These are phyloP conservation scores for Aspergillus sp. DNA, from an alignment of 2,329 filamentous ascomycete species.

Conservation along the genomic window DNA sequence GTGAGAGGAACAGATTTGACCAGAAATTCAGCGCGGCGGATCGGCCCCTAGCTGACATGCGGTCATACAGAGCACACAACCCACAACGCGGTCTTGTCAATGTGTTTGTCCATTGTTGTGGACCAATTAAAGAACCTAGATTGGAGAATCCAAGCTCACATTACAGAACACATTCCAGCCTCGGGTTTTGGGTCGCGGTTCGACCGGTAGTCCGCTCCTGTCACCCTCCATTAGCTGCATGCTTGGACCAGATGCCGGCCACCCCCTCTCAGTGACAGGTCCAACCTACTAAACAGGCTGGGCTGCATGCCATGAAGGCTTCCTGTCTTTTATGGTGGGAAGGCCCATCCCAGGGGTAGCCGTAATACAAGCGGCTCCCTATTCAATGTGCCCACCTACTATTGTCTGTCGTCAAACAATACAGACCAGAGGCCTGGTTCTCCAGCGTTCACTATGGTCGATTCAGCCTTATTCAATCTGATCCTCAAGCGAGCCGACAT, in stretches of 20 bases:
- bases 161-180: constrained; percentile 5
- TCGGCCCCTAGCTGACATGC: constrained; percentile 1
- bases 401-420: not conserved
- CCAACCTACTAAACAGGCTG: constrained; percentile 15
- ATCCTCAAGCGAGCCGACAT: constrained; percentile 2
- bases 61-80: not conserved
- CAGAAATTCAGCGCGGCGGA: not conserved
- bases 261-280: constrained; percentile 26
- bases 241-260: constrained; percentile 9
- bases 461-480: not conserved
- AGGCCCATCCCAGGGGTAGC: constrained; percentile 1
- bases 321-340: constrained; percentile 3
- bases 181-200: not conserved
- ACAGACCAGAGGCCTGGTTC: not conserved
- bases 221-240: constrained; percentile 15
- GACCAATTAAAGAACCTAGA: not conserved
- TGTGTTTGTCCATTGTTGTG: not conserved
- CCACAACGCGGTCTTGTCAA: constrained; percentile 3
- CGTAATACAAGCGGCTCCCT: not conserved
- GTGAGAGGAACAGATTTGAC: no score
- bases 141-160: not conserved
- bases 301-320: constrained; percentile 1
- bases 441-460: constrained; percentile 4
- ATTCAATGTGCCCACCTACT: not conserved
- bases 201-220: not conserved